Base-by-base conservation (phyloP, 306 rosid species). In the Canavalia gladiata region DNA sequence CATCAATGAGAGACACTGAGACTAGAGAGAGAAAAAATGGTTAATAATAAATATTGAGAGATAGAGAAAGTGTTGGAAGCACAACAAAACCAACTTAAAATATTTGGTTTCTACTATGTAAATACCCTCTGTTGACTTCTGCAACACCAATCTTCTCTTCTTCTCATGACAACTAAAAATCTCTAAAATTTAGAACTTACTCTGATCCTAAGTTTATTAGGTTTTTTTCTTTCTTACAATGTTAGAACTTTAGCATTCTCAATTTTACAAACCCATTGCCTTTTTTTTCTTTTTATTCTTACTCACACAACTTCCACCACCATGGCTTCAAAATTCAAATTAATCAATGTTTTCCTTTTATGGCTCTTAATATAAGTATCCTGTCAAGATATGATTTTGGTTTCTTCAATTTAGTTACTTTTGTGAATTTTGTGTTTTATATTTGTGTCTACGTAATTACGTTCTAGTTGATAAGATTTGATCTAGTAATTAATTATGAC, bases 241-340 rank as follows among this genome's bases (percentile, higher is more conserved):
- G 96, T 72, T 84, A 49, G 29, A 85, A 84, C 85, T 82, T 71
- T 89, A 89, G 81, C 89, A 45, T 33, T 82, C 74, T 29, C 79
- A 74, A 43, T 51, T 35, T 81, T 13, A 31, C 55, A 52, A 77
- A 46, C n/a, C 6, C 18, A 51, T n/a, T 69, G 28, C 37, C 74
- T 62, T 82, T 58, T 18, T 49, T 80, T 7, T 33, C 77, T 49
- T 70, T 47, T 63, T 29, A 69, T 63, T 75, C 68, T 75, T 81
- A 39, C 82, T 63, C 60, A n/a, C 58, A 49, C 43, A 51, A 39
- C 55, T 67, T 73, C 56, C 46, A 0, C 64, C 84, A 35, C 87
- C 87, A 95, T 91, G 98, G 89, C 97, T 83, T 80, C 97, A 71
- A 95, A 91, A 89, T 81, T 97, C 60, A 95, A 89, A 98, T 95